Evolutionary conservation across 768 basidiomycete species (phyloP), one percentile per base, ranked within the genome.

Genomic region (Boletus reticuloceps): DNA sequence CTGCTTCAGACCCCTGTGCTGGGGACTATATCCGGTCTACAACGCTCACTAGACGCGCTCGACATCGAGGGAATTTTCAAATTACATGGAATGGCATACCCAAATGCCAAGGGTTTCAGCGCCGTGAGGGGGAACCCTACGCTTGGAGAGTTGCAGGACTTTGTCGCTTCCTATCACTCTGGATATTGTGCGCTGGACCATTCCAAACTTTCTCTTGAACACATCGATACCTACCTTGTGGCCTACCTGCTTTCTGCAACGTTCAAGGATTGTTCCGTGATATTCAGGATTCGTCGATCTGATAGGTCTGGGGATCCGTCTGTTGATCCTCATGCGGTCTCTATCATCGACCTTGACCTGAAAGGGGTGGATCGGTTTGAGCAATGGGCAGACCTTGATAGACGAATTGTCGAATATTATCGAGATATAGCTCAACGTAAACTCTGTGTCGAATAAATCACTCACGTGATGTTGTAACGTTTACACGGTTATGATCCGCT

Each of bases 191-290:
- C 67, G 9, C 56, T 72, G 51, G 70, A 77, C 63, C 74, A 81
- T 55, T 61, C 64, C 27, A 65, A 70, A 20, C 79, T 77, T 27
- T 63, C 64, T 37, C 68, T 75, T 22, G 68, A 73, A 22, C 67
- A 83, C 55, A 70, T 90, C 47, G 80, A 82, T 39, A 81, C 88
- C 61, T 82, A 88, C 59, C 66, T 85, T 40, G 72, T 90, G 45
- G 86, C 90, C 9, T 91, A 91, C 69, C 74, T 94, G 20, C 85
- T 98, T 49, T 93, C 93, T 6, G 92, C 92, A 25, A 90, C 91
- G 7, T 94, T 99, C 80, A 99, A 99, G 69, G 96, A 99, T 70
- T 99, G 96, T 73, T 97, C 95, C 1, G 54, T 89, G 50, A 82
- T 89, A 51, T 57, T 86, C 37, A 74, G 76, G 20, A 56, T 63